These are phyloP conservation scores for Aspergillus neotritici DNA, from an alignment of 2,329 filamentous ascomycete genomes.

Conservation along the genomic window DNA sequence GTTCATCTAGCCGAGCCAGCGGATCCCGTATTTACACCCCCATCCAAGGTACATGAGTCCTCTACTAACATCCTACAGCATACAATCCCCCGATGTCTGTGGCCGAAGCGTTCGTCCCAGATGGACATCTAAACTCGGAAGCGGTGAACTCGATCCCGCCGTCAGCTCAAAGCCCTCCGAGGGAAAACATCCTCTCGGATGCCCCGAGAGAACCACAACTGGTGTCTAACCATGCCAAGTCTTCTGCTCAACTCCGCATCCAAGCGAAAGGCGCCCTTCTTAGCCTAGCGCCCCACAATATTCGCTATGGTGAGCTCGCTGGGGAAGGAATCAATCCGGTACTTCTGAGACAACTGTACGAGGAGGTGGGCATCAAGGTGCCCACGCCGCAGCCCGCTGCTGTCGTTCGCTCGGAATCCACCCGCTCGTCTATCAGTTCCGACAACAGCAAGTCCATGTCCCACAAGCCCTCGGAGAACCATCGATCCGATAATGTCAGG, in stretches of 20 bases:
- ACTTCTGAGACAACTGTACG: slow-evolving; percentile 60
- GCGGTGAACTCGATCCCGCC: background rate
- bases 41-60: background rate
- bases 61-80: slow-evolving; percentile 24
- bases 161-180: slow-evolving; percentile 4
- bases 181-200: slow-evolving; percentile 1
- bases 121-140: slow-evolving; percentile 8
- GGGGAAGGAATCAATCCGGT: slow-evolving; percentile 64
- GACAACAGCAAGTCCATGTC: background rate
- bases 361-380: slow-evolving; percentile 57
- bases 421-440: background rate
- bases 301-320: slow-evolving; percentile 68
- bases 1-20: slow-evolving; percentile 23
- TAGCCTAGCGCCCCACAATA: slow-evolving; percentile 56
- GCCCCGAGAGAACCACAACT: background rate
- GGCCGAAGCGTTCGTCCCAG: slow-evolving; percentile 13
- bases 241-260: slow-evolving; percentile 35
- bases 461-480: background rate
- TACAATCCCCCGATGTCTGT: slow-evolving; percentile 32
- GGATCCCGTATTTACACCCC: slow-evolving; percentile 26
- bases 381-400: slow-evolving; percentile 13
- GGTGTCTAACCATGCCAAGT: slow-evolving; percentile 12
- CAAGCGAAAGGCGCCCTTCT: slow-evolving; percentile 62
- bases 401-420: background rate
- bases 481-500: background rate